A percentile compares a stretch with the other conserved stretches of the same genome.
Conservation (phyloP, 1,284 basidiomycete genomes). For the Paramarasmius palmivorus region DNA sequence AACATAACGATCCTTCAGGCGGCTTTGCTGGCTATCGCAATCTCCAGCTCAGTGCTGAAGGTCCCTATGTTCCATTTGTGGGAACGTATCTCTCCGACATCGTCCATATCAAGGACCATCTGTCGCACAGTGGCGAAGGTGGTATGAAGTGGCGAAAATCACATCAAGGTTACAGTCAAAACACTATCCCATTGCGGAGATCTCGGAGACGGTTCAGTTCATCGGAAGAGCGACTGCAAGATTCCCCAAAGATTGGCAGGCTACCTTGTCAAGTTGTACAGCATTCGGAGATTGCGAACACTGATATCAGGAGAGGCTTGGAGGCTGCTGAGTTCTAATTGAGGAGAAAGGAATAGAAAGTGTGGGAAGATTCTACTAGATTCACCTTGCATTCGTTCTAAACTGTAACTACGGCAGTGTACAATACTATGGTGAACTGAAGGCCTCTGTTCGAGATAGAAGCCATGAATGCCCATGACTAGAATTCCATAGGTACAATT, state of each 20-base stretch:
- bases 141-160: slow-evolving; percentile 52
- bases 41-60: slow-evolving; percentile 50
- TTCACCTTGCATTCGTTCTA: no score
- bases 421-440: no score
- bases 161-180: slow-evolving; percentile 61
- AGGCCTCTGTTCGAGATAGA: no score
- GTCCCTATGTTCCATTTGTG: slow-evolving; percentile 67
- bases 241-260: slow-evolving; percentile 40
- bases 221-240: slow-evolving; percentile 43
- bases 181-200: slow-evolving; percentile 50
- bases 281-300: slow-evolving; percentile 55
- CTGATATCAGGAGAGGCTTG: slow-evolving; percentile 61
- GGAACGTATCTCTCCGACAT: slow-evolving; percentile 64
- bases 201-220: slow-evolving; percentile 45
- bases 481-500: no score
- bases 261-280: slow-evolving; percentile 61
- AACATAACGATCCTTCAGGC: slow-evolving; percentile 57
- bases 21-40: slow-evolving; percentile 59
- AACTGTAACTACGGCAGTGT: no score
- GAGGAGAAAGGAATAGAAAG: no score
- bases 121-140: slow-evolving; percentile 58
- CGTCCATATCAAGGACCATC: slow-evolving; percentile 52
- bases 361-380: no score
- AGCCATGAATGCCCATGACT: no score
- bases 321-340: slow-evolving; percentile 60